Base-by-base conservation (phyloP, 805 yeast genomes). In the Kluyveromyces wickerhamii region DNA sequence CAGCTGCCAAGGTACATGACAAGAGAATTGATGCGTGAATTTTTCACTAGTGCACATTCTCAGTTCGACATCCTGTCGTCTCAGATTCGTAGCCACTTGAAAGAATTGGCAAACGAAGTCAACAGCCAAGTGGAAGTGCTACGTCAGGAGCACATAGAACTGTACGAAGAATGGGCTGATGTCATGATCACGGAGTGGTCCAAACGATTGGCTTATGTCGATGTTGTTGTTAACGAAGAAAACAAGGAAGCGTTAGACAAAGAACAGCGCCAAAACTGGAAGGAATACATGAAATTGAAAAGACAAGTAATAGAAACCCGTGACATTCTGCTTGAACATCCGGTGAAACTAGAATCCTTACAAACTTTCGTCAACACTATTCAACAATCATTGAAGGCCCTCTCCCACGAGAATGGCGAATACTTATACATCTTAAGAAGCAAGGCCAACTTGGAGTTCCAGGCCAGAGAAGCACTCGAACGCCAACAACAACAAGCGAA, bases 111-210 rank as follows among this genome's bases (percentile, higher is more conserved):
- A 27, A 43, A 53, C 15, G 47, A 46, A 4, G 57, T 65, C 16
- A 61, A 67, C 27, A 46, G 55, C 3, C 57, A 54, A 5, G 59
- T 64, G 8, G 59, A 65, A 19, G 48, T 50, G 2, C 55, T 64
- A 21, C 66, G 72, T 48, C 51, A 60, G 14, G 52, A 61, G 14
- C 68, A 78, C 23, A 66, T 80, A 35, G 88, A 82, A 42, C 68
- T 78, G 0, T 69, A 77, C 51, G 88, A 81, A 53, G 81, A 81
- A 41, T 82, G 81, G 65, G 77, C 79, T 5, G 87, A 80, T 36
- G 70, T 74, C 5, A 67, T 82, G 19, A 66, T 80, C 36, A 67
- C 62, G 44, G 85, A 79, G 44, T 80, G 78, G 59, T 71, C 81
- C 6, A 70, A 71, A 34, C 69, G 74, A 38, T 66, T 81, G 49